Percentiles rank a stretch among this genome's conserved stretches.
Conservation (phyloP, 331 rosid species). For the Malus hybrid region DNA sequence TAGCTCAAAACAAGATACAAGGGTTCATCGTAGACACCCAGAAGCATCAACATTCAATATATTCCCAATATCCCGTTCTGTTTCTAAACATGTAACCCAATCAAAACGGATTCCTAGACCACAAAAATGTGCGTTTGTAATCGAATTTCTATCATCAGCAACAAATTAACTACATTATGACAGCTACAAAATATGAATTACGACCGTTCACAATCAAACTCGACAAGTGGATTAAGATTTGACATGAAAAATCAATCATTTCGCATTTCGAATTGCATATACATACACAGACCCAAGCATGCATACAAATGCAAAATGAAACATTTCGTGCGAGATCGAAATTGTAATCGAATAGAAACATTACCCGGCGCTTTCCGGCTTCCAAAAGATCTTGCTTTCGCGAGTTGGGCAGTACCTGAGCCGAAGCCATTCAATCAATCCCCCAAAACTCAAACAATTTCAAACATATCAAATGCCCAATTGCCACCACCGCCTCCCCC, state of each 20-base stretch:
- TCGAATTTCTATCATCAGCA: background rate
- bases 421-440: constrained; percentile 66
- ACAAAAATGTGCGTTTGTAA: background rate
- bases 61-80: background rate
- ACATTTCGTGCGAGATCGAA: background rate
- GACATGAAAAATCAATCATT: background rate
- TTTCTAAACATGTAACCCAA: background rate
- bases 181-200: background rate
- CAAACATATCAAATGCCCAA: constrained; percentile 16
- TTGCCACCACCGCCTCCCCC: background rate
- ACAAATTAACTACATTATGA: background rate
- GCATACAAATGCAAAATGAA: background rate
- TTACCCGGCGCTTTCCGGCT: constrained; percentile 94
- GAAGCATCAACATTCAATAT: background rate
- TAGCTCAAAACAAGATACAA: background rate
- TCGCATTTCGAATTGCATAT: background rate
- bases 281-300: background rate
- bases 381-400: constrained; percentile 81
- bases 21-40: background rate
- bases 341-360: background rate
- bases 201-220: background rate
- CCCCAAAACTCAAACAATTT: constrained; percentile 19
- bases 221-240: background rate
- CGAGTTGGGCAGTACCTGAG: constrained; percentile 77
- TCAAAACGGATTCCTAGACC: background rate